Evolutionary conservation across 2,329 filamentous ascomycete genomes (phyloP).

Genomic region (Epichloe coenophiala): DNA sequence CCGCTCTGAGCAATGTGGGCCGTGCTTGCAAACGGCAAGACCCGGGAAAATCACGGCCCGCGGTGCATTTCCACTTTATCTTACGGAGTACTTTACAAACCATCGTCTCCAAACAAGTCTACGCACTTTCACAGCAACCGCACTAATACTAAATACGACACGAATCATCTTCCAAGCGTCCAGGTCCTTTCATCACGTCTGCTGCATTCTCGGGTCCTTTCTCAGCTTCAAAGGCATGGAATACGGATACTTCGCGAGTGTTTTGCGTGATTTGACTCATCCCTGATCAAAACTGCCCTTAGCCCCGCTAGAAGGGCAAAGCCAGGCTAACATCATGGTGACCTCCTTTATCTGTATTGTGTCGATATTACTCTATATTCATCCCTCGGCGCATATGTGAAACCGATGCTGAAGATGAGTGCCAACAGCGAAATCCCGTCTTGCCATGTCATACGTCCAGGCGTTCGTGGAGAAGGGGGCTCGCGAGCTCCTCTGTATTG

Average conservation of each 20-base stretch:
- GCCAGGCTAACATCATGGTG: background rate
- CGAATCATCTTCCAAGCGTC: background rate
- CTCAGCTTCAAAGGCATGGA: too few relatives aligned
- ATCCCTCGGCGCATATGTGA: background rate
- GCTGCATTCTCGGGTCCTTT: too few relatives aligned
- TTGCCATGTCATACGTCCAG: background rate
- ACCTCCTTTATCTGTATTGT: background rate
- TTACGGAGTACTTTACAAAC: too few relatives aligned
- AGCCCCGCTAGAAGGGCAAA: constrained; percentile 2
- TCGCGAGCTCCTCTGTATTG: constrained; percentile 6
- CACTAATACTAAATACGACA: too few relatives aligned
- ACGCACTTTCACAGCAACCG: too few relatives aligned
- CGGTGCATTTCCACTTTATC: background rate
- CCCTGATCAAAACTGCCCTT: background rate
- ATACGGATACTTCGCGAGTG: background rate
- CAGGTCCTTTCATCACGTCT: background rate
- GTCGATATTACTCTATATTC: background rate
- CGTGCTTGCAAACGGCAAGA: background rate
- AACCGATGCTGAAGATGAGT: background rate
- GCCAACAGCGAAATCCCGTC: background rate
- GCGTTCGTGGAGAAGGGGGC: background rate
- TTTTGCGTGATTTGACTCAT: background rate
- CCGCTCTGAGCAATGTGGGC: background rate
- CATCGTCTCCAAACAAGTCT: too few relatives aligned
- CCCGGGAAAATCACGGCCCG: constrained; percentile 2